Evolutionary conservation across 2,329 filamentous ascomycete genomes (phyloP).

Genomic region (Alternaria ventricosa): DNA sequence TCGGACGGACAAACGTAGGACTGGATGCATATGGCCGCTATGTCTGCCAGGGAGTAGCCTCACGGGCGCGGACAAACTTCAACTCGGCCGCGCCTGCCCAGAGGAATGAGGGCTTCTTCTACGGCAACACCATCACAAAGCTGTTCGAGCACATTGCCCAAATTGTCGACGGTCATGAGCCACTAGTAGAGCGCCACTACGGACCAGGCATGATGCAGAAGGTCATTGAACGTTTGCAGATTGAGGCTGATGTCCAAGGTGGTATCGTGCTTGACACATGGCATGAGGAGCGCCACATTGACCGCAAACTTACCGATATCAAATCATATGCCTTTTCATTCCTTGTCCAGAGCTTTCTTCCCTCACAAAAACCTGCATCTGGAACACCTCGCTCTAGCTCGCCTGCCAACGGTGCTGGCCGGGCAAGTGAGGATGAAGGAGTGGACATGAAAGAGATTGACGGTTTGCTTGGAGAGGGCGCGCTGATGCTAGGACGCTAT

Average conservation of each 20-base stretch:
- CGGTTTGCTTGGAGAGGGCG: conserved; percentile 82
- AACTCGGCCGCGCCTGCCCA: conserved; percentile 70
- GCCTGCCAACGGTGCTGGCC: conserved; percentile 66
- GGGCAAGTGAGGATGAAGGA: conserved; percentile 83
- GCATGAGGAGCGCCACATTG: conserved; percentile 85
- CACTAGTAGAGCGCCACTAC: conserved; percentile 92
- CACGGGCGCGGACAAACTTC: conserved; percentile 79
- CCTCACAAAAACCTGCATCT: conserved; percentile 67
- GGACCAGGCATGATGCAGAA: conserved; percentile 90
- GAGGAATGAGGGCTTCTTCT: conserved; percentile 83
- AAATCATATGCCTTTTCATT: conserved; percentile 99
- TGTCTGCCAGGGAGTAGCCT: conserved; percentile 92
- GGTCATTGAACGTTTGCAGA: conserved; percentile 90
- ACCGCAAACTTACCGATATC: conserved; percentile 88
- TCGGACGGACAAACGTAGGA: conserved; percentile 85
- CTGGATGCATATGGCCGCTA: conserved; percentile 95
- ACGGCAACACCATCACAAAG: conserved; percentile 86
- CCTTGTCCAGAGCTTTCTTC: conserved; percentile 89
- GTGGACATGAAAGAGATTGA: conserved; percentile 98
- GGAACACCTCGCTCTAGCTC: conserved; percentile 76
- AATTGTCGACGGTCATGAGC: conserved; percentile 91
- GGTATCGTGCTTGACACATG: conserved; percentile 96
- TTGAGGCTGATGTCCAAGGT: conserved; percentile 94
- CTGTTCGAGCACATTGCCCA: conserved; percentile 97
- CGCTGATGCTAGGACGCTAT: conserved; percentile 92